These are phyloP conservation scores for Alternaria sp. DNA, from an alignment of 2,329 filamentous ascomycete species.

Conservation along the genomic window DNA sequence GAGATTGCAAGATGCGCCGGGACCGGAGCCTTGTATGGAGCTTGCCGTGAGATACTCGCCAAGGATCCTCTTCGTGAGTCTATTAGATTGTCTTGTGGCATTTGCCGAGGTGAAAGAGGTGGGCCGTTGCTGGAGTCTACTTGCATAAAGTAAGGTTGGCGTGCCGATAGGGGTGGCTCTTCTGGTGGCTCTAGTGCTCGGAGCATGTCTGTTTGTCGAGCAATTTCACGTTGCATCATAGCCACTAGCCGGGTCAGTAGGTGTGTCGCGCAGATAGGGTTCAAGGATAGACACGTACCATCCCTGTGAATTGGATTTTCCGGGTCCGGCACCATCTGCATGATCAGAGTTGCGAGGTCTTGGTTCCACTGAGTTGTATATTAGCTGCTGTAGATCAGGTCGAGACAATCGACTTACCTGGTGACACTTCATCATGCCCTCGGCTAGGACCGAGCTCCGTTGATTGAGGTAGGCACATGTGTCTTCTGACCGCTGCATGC, in stretches of 20 bases:
- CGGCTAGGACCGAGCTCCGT: slow-evolving; percentile 82
- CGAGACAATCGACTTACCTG: slow-evolving; percentile 58
- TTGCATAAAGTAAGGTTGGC: slow-evolving; percentile 57
- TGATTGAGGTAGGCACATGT: slow-evolving; percentile 78
- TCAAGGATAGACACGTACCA: slow-evolving; percentile 64
- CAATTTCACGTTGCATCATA: slow-evolving; percentile 68
- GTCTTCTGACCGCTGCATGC: slow-evolving; percentile 85
- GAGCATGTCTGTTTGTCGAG: slow-evolving; percentile 67
- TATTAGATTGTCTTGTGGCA: slow-evolving; percentile 71
- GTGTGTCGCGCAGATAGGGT: slow-evolving; percentile 34
- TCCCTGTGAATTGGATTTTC: slow-evolving; percentile 84
- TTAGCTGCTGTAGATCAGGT: slow-evolving; percentile 36
- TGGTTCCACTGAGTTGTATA: slow-evolving; percentile 72
- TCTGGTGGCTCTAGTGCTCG: slow-evolving; percentile 66
- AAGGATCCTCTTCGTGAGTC: slow-evolving; percentile 78
- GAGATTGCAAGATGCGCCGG: slow-evolving; percentile 82
- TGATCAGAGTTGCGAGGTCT: slow-evolving; percentile 78
- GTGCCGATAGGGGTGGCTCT: slow-evolving; percentile 67
- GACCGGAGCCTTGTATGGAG: slow-evolving; percentile 78
- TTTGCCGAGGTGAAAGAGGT: slow-evolving; percentile 86
- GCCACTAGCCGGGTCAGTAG: slow-evolving; percentile 47
- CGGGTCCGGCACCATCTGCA: slow-evolving; percentile 75
- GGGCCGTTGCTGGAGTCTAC: slow-evolving; percentile 61
- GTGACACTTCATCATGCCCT: slow-evolving; percentile 77
- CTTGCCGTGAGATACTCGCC: slow-evolving; percentile 60